Conservation (phyloP, 768 basidiomycete genomes). For the Lentinula sp. region DNA sequence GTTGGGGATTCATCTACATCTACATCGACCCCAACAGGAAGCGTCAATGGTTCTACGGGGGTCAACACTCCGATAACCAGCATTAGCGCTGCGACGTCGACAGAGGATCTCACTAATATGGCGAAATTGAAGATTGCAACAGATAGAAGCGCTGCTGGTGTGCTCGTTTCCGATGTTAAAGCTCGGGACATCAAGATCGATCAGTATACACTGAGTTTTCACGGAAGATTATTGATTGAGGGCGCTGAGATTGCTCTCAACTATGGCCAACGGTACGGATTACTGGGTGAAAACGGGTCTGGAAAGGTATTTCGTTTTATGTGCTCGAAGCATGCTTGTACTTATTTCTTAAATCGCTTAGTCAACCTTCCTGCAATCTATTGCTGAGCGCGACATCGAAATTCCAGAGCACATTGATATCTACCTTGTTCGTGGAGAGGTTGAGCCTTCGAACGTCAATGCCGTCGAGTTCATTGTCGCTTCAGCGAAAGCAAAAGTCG, state of each 20-base stretch:
- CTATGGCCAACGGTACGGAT: slow-evolving; percentile 89
- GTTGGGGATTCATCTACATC: slow-evolving; percentile 46
- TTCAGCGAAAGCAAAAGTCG: slow-evolving; percentile 90
- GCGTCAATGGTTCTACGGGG: slow-evolving; percentile 49
- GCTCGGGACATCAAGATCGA: slow-evolving; percentile 98
- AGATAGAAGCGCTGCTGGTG: slow-evolving; percentile 88
- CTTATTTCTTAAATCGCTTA: slow-evolving; percentile 13
- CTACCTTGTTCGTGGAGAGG: slow-evolving; percentile 94
- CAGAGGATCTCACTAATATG: slow-evolving; percentile 81
- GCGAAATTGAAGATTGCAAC: slow-evolving; percentile 86
- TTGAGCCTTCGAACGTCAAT: slow-evolving; percentile 90
- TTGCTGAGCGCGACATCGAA: slow-evolving; percentile 91
- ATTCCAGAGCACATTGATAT: slow-evolving; percentile 96
- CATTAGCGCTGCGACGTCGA: slow-evolving; percentile 70
- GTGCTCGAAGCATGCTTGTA: background rate
- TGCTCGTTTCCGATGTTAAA: slow-evolving; percentile 88
- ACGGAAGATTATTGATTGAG: slow-evolving; percentile 80
- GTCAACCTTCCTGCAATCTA: slow-evolving; percentile 78
- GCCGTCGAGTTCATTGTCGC: slow-evolving; percentile 96
- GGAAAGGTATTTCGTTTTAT: slow-evolving; percentile 68
- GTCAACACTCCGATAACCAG: slow-evolving; percentile 80
- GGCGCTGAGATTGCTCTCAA: slow-evolving; percentile 58
- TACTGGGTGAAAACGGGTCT: slow-evolving; percentile 97
- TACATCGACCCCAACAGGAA: slow-evolving; percentile 56
- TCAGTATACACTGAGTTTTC: slow-evolving; percentile 92